Evolutionary conservation across 1,284 basidiomycete species (phyloP).

Genomic region (Coniferiporia sulphurascens): DNA sequence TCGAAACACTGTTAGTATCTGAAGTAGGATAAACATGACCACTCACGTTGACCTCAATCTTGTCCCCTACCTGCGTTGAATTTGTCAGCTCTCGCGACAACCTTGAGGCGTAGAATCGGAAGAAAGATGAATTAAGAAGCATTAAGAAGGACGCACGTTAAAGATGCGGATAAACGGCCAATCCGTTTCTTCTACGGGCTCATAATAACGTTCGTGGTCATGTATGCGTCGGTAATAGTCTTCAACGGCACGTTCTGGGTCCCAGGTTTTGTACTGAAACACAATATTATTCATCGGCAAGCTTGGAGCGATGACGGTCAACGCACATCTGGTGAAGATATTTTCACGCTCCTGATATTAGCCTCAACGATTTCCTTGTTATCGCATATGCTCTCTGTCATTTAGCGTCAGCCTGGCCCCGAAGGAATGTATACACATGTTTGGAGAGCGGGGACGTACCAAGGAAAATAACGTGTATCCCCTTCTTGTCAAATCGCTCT

Average conservation of each 20-base stretch:
- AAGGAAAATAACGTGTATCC: slow-evolving; percentile 90
- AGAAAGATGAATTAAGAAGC: background rate
- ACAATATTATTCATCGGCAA: background rate
- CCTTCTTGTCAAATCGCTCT: slow-evolving; percentile 79
- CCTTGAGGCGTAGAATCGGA: no score
- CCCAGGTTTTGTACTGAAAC: slow-evolving; percentile 84
- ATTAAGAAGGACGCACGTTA: slow-evolving; percentile 53
- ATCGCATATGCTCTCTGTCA: slow-evolving; percentile 78
- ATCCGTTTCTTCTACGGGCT: slow-evolving; percentile 79
- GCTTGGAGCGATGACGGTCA: background rate
- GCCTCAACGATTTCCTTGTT: slow-evolving; percentile 89
- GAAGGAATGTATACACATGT: background rate
- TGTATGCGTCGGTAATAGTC: slow-evolving; percentile 91
- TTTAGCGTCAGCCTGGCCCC: background rate
- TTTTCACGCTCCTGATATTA: slow-evolving; percentile 96
- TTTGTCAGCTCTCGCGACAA: background rate
- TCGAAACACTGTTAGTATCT: slow-evolving; percentile 13
- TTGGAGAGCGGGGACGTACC: slow-evolving; percentile 45
- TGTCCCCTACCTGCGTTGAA: slow-evolving; percentile 75
- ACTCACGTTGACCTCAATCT: slow-evolving; percentile 85
- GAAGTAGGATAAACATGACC: background rate
- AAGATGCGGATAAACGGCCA: slow-evolving; percentile 96
- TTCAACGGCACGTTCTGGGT: slow-evolving; percentile 84
- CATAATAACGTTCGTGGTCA: slow-evolving; percentile 85
- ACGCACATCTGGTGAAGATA: slow-evolving; percentile 92